Percentiles rank a stretch among this genome's conserved stretches.
Conservation (phyloP, 306 rosid genomes). For the Prunus fruticosa region DNA sequence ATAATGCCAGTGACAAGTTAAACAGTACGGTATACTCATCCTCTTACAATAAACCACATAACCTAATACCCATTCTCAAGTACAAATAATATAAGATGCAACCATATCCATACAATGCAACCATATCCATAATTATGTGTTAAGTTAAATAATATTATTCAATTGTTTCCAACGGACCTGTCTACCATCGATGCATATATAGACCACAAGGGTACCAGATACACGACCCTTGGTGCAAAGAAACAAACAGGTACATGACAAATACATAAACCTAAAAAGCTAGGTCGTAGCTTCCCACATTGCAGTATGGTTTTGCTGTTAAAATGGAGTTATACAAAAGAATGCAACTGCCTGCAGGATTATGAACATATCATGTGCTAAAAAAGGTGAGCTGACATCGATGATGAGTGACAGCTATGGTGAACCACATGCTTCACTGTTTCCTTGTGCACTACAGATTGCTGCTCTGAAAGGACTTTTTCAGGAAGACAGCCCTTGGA, state of each 20-base stretch:
- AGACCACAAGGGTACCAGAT: not conserved
- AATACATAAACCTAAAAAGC: not conserved
- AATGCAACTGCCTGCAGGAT: not conserved
- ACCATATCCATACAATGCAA: not conserved
- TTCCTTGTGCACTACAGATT: slow-evolving; percentile 25
- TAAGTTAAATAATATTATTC: not conserved
- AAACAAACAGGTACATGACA: not conserved
- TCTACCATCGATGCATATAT: not conserved
- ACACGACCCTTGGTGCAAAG: not conserved
- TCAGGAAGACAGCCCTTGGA: slow-evolving; percentile 29
- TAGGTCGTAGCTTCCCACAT: not conserved
- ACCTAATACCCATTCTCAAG: not conserved
- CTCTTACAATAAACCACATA: not conserved
- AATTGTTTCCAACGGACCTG: not conserved
- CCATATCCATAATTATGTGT: not conserved
- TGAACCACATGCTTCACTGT: slow-evolving; percentile 42
- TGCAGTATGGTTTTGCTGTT: not conserved
- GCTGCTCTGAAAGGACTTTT: slow-evolving; percentile 21
- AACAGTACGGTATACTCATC: not conserved
- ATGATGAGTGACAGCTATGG: slow-evolving; percentile 36
- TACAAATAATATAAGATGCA: not conserved
- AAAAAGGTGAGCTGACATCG: slow-evolving; percentile 32
- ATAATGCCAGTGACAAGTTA: not conserved
- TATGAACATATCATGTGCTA: slow-evolving; percentile 4
- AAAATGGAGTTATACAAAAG: not conserved